Evolutionary conservation across 805 yeast genomes (phyloP).

Genomic region (Candida ovalis): DNA sequence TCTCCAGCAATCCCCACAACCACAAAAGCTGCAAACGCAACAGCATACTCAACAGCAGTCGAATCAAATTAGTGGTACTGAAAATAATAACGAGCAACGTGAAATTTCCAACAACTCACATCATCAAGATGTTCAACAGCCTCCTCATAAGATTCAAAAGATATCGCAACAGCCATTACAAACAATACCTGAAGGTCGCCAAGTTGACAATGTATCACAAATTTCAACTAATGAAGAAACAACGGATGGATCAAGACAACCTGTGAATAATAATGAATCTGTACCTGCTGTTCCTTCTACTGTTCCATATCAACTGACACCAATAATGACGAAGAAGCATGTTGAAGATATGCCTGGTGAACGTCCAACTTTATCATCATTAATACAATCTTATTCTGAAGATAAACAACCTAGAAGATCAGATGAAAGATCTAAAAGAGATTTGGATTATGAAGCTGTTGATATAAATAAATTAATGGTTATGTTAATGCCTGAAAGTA

Average conservation of each 20-base stretch:
- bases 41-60: constrained; percentile 2
- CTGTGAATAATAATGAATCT: neutral
- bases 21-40: constrained; percentile 4
- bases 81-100: neutral
- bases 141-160: constrained; percentile 13
- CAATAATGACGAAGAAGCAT: constrained; percentile 11
- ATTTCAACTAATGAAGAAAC: neutral
- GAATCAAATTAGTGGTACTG: neutral
- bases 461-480: constrained; percentile 43
- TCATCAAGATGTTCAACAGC: constrained; percentile 7
- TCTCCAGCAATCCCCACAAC: neutral
- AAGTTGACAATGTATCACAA: neutral
- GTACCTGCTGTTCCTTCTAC: neutral
- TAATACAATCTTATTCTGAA: constrained; percentile 27
- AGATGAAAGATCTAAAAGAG: constrained; percentile 28
- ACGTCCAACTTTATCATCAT: constrained; percentile 25
- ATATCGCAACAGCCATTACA: constrained; percentile 1
- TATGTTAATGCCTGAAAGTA: constrained; percentile 44
- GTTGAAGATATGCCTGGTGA: constrained; percentile 20
- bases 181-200: neutral
- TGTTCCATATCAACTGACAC: neutral
- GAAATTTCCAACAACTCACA: neutral
- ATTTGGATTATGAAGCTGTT: constrained; percentile 33
- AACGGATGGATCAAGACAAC: neutral
- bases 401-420: constrained; percentile 23